phyloP scores from a whole-genome alignment of 1,284 basidiomycete genomes.

The Cryptococcus sp. region DNA sequence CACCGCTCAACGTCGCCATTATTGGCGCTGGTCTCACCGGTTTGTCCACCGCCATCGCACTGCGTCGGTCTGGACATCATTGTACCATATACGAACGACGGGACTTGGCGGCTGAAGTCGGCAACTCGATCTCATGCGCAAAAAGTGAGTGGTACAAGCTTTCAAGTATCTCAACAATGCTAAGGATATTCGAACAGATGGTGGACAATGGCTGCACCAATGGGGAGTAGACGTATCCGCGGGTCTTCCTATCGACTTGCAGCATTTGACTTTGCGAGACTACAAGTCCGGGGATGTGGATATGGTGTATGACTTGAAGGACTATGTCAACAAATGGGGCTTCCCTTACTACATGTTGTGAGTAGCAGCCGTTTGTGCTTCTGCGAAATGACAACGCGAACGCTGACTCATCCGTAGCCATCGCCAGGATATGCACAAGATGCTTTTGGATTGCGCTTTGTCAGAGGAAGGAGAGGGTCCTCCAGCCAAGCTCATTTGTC shows the following conservation, averaged over 20 bases:
- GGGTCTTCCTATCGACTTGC: slow-evolving; percentile 39
- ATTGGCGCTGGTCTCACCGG: slow-evolving; percentile 45
- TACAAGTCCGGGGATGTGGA: slow-evolving; percentile 43
- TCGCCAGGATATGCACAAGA: slow-evolving; percentile 51
- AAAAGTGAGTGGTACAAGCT: slow-evolving; percentile 22
- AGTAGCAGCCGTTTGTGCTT: background rate
- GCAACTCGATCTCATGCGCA: slow-evolving; percentile 46
- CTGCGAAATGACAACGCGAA: background rate
- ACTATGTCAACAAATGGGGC: slow-evolving; percentile 45
- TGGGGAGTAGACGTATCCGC: slow-evolving; percentile 40
- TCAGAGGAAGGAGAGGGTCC: slow-evolving; percentile 39
- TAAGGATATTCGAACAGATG: slow-evolving; percentile 9
- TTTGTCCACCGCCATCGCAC: slow-evolving; percentile 36
- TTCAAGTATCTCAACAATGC: background rate
- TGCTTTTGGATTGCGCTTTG: slow-evolving; percentile 44
- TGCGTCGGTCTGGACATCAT: slow-evolving; percentile 39
- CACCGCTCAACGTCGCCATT: slow-evolving; percentile 16
- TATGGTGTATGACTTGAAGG: slow-evolving; percentile 37
- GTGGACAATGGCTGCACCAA: slow-evolving; percentile 39
- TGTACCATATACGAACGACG: slow-evolving; percentile 40
- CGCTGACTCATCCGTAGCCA: slow-evolving; percentile 20
- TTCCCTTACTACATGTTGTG: slow-evolving; percentile 40
- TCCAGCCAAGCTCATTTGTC: slow-evolving; percentile 37
- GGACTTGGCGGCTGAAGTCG: slow-evolving; percentile 45
- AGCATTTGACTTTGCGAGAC: slow-evolving; percentile 43